Percentiles rank a stretch among this genome's conserved stretches.
Evolutionary conservation across 164 flowering plant genomes (phyloP).

Genomic region (Dillenia turbinata): DNA sequence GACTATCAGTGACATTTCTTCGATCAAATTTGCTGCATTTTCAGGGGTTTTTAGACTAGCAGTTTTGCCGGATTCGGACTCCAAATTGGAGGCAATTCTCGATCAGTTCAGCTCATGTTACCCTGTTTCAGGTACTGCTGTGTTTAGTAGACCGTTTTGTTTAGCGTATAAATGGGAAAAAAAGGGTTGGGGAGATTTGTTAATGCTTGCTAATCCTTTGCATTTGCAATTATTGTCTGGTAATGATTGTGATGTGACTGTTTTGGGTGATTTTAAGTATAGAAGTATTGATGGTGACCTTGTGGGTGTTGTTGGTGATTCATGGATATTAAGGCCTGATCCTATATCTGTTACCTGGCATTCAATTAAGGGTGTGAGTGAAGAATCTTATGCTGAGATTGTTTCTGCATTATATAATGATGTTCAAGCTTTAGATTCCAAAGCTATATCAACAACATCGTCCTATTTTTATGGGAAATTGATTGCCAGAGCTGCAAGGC

Average conservation of each 20-base stretch:
- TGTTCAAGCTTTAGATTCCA: constrained; percentile 42
- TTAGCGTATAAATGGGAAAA: constrained; percentile 84
- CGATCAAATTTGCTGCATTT: constrained; percentile 41
- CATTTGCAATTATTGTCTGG: constrained; percentile 50
- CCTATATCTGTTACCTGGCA: constrained; percentile 83
- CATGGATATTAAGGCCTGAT: constrained; percentile 57
- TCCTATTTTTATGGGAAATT: constrained; percentile 90
- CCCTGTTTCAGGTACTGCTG: constrained; percentile 66
- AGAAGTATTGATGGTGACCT: constrained; percentile 91
- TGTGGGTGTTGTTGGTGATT: constrained; percentile 85
- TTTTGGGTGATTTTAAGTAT: constrained; percentile 63
- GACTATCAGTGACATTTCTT: constrained; percentile 21
- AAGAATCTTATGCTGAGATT: constrained; percentile 46
- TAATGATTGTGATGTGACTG: constrained; percentile 22
- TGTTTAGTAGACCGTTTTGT: constrained; percentile 44
- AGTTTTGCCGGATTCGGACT: constrained; percentile 39
- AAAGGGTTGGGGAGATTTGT: constrained; percentile 79
- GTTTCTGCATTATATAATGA: constrained; percentile 52
- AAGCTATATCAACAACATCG: constrained; percentile 43
- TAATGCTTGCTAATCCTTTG: constrained; percentile 83
- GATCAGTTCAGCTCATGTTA: constrained; percentile 78
- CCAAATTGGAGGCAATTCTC: constrained; percentile 37
- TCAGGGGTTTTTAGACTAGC: constrained; percentile 73
- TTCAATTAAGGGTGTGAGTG: constrained; percentile 55
- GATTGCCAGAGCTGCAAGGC: constrained; percentile 85